Evolutionary conservation across 768 basidiomycete species (phyloP).

Genomic region (Rhizopogon vulgaris): DNA sequence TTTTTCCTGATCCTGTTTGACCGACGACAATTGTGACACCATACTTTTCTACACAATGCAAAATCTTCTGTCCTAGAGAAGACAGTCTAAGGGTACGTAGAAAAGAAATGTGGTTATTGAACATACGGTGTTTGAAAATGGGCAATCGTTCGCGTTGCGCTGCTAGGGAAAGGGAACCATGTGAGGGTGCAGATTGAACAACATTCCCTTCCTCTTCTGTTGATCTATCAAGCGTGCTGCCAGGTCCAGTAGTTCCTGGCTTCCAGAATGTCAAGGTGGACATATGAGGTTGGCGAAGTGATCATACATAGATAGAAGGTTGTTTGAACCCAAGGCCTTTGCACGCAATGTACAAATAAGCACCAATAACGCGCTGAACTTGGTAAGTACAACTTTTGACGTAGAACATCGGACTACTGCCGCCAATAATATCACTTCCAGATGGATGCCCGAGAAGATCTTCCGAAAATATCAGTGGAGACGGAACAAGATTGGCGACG

Average conservation of each 20-base stretch:
- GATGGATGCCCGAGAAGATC: slow-evolving; percentile 35
- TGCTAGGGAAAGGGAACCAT: slow-evolving; percentile 55
- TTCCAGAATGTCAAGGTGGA: slow-evolving; percentile 77
- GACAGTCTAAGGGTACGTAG: neutral
- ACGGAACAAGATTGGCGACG: slow-evolving; percentile 62
- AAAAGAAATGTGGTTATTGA: neutral
- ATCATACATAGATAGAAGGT: neutral
- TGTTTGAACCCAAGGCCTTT: slow-evolving; percentile 1
- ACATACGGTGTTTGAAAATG: slow-evolving; percentile 83
- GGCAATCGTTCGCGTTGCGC: slow-evolving; percentile 79
- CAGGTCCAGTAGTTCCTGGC: slow-evolving; percentile 79
- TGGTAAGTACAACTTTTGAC: neutral
- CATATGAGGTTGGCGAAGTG: slow-evolving; percentile 26
- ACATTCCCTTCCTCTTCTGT: slow-evolving; percentile 71
- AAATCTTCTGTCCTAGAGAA: slow-evolving; percentile 60
- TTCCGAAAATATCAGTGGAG: slow-evolving; percentile 56
- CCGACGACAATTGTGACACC: slow-evolving; percentile 87
- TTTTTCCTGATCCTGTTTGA: slow-evolving; percentile 96
- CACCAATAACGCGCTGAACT: neutral
- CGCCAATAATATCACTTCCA: too few species aligned
- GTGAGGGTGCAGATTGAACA: slow-evolving; percentile 56
- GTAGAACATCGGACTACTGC: neutral
- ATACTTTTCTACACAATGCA: slow-evolving; percentile 80
- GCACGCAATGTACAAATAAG: slow-evolving; percentile 3
- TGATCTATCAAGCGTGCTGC: slow-evolving; percentile 81